A percentile compares a stretch with the other conserved stretches of the same genome.
Conservation (phyloP, 139 green algal species). For the Auxenochlorella pyrenoidosa region DNA sequence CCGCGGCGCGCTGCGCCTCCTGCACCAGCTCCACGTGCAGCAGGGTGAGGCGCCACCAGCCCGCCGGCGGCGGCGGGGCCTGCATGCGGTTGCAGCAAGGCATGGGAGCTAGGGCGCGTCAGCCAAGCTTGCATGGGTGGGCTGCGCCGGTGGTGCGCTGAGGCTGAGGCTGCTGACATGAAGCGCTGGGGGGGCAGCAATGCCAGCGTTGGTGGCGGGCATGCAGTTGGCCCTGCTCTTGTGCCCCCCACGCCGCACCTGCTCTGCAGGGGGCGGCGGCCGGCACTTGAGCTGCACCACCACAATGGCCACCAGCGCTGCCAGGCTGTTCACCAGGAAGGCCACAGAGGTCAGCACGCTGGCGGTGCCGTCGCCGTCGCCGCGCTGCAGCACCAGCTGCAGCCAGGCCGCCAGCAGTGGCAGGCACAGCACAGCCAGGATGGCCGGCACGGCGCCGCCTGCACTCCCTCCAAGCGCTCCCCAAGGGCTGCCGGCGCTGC, state of each 20-base stretch:
- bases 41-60: conserved; percentile 23
- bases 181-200: neutral
- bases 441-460: neutral
- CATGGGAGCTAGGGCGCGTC: neutral
- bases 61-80: neutral
- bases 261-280: neutral
- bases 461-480: neutral
- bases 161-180: neutral
- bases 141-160: neutral
- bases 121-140: too few species aligned
- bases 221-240: neutral
- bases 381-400: conserved; percentile 9
- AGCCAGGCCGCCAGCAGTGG: conserved; percentile 22
- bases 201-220: neutral
- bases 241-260: neutral
- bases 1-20: neutral
- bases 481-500: neutral
- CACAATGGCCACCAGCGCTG: conserved; percentile 16
- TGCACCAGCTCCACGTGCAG: conserved; percentile 13
- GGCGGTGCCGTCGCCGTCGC: neutral
- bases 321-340: conserved; percentile 27
- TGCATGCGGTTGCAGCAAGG: neutral
- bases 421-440: conserved; percentile 22
- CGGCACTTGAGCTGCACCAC: conserved; percentile 11
- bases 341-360: conserved; percentile 12